Evolutionary conservation across 2,329 filamentous ascomycete genomes (phyloP), one percentile per base, ranked within the genome.

Genomic region (Amylocarpus encephaloides): DNA sequence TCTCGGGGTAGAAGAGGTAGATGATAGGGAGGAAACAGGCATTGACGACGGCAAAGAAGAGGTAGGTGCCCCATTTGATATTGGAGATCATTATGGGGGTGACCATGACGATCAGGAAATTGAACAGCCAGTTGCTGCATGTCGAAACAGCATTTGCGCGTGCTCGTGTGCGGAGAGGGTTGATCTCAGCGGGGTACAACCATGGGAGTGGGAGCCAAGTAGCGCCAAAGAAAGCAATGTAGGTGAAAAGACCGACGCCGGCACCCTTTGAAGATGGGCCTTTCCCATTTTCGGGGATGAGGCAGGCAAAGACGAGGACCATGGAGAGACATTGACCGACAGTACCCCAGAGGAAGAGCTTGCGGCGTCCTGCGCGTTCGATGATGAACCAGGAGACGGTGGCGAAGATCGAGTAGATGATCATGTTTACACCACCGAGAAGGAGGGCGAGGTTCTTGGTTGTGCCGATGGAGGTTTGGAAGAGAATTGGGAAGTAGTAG

Each of bases 281-380:
- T 26, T 51, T 51, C 12, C 56, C 54, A 1, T 48, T 55, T 3
- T 62, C 53, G 1, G 67, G 67, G 16, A 70, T 70, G 10, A 70
- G 44, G 30, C 66, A 67, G 9, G 59, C 62, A 48, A 69, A 69
- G 2, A 68, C 66, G 19, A 88, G 73, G 2, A 81, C 76, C 85
- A 88, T 88, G 46, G 78, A 80, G 1, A 75, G 63, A 34, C 79
- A 80, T 71, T 83, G 82, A 0, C 81, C 81, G 32, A 77, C 68
- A 0, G 80, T 79, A 47, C 85, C 85, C 56, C 85, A 78, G 13
- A 90, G 68, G 81, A 90, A 88, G 54, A 90, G 76, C 62, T 80
- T 78, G 15, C 86, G 77, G 32, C 86, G 82, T 13, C 84, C 84
- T 5, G 83, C 77, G 1, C 81, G 76, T 66, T 77, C 74, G 48